phyloP scores from a whole-genome alignment of 1,284 basidiomycete genomes.

The Ustilago cynodontis region DNA sequence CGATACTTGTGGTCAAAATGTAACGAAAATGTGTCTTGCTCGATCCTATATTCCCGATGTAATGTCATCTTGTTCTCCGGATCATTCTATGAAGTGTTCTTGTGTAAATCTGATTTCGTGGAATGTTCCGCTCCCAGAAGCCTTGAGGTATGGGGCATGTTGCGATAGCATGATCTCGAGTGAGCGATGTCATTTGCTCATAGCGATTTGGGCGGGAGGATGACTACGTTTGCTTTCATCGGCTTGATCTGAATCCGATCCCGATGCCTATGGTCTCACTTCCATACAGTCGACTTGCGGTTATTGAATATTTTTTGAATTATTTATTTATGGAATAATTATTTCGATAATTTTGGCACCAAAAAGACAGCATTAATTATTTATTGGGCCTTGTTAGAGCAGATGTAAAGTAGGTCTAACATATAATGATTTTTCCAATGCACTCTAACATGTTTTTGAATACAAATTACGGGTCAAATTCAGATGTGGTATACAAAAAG shows the following conservation, averaged over 20 bases:
- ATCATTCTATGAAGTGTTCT: background rate
- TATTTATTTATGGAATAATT: too few species aligned
- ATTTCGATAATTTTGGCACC: too few species aligned
- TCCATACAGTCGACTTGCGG: too few species aligned
- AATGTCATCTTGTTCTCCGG: constrained; percentile 16
- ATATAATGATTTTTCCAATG: too few species aligned
- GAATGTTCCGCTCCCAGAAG: background rate
- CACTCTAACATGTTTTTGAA: too few species aligned
- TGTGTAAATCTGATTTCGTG: background rate
- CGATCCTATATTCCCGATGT: constrained; percentile 34
- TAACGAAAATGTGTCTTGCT: background rate
- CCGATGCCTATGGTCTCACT: background rate
- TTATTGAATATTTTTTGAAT: too few species aligned
- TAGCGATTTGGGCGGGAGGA: background rate
- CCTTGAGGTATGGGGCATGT: background rate
- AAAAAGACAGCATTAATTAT: too few species aligned
- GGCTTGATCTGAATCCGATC: background rate
- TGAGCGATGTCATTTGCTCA: background rate
- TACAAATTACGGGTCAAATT: too few species aligned
- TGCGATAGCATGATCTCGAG: background rate
- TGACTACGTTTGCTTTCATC: background rate
- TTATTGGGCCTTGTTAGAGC: too few species aligned
- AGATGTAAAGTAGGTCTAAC: too few species aligned
- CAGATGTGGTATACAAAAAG: too few species aligned
- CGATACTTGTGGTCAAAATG: background rate